Base-by-base conservation (phyloP, 1,139 yeast species). In the Suhomyces anneliseae region DNA sequence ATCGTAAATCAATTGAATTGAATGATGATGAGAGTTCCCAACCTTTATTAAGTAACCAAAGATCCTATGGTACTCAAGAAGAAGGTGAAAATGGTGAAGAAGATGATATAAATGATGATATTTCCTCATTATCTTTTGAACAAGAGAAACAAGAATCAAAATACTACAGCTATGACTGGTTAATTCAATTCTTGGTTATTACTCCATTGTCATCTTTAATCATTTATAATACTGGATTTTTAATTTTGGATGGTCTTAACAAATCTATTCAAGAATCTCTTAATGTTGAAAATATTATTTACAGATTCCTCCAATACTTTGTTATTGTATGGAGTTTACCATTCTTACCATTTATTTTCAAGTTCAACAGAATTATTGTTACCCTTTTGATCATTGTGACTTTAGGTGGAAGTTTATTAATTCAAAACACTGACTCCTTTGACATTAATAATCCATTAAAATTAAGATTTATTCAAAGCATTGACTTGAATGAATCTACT, bases 151-250 rank as follows among this genome's bases (percentile, higher is more conserved):
- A 27, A n/a, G 53, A 51, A 19, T 48, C 40, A 26, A 76, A 77
- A 45, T 74, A 80, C 7, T 74, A 75, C 50, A 75, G 85, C 40
- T 89, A 86, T 61, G 95, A 87, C 58, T 90, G 97, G 96, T 76
- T 85, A 8, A 56, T 88, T 27, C 96, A 90, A 64, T 88, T 81
- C 56, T 56, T 87, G 32, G 53, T 85, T 4, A 64, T 85, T 33
- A 88, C 85, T 7, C 96, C 96, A 6, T 43, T 87, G n/a, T 72
- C 84, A 0, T 69, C 82, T 1, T 74, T 79, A 39, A 53, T 85
- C 29, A 58, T 82, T 15, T 81, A 77, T 54, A 69, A 77, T 42
- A 71, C 76, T 39, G 81, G 85, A 1, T 74, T 71, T 50, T 69
- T 87, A 49, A 59, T 82, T 1, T 61, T 88, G 39, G 83, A 82